Base-by-base conservation (phyloP, 306 rosid genomes). In the Crotalaria pallida region DNA sequence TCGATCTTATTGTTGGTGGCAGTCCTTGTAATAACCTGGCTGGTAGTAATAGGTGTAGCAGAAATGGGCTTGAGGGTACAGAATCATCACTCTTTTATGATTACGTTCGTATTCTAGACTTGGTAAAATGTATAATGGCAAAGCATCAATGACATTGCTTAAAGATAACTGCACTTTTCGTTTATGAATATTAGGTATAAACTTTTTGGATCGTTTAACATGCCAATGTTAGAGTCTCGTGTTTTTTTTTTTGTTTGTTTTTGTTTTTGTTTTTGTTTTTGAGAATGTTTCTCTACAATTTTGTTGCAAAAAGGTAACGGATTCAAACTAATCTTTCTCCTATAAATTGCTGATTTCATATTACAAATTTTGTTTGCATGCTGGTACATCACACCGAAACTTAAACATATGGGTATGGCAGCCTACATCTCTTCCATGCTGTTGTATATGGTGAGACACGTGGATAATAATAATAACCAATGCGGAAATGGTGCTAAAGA, bases 21-120 rank as follows among this genome's bases (percentile, higher is more conserved):
- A 94, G 99, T 51, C 99, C 99, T 0, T 94, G 99, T 53, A 94
- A 94, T 72, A 91, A 94, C 74, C 84, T 94, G 7, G 87, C 99
- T 8, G 99, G 99, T 44, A 87, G 97, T 80, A 94, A 94, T 73
- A 77, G 96, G 79, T 81, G 83, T 55, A 89, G 83, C 62, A 71
- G 97, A 50, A 92, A 84, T 77, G 99, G 97, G 22, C 92, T 91
- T 1, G 97, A 80, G 76, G 99, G 99, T 22, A 84, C 83, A 73
- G 95, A 94, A 1, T 94, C 99, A 0, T 62, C 89, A 26, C 86
- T 94, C 4, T 94, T 94, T 34, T 91, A 40, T 53, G 99, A 94
- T 48, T 95, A 66, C 73, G 86, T 58, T 31, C 78, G 99, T 1
- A 91, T 95, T 50, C 72, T 95, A 7, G 96, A 95, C 67, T 65